phyloP scores from a whole-genome alignment of 495 filamentous ascomycete genomes.

The Xanthoparmelia taractica region DNA sequence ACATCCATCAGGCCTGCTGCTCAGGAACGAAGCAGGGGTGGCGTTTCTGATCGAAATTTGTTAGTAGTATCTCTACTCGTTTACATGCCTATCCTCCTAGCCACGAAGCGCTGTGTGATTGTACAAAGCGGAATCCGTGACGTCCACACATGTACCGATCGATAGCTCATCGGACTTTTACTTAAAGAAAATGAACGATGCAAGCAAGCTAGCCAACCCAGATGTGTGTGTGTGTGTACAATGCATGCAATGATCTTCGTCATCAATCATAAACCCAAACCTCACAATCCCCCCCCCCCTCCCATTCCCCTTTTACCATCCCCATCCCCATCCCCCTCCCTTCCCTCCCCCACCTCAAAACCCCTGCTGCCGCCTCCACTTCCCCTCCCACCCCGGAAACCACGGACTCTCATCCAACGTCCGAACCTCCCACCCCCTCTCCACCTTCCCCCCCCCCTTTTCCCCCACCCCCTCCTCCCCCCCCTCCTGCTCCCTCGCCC shows the following conservation, averaged over 20 bases:
- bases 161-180: no score
- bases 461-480: slow-evolving; percentile 51
- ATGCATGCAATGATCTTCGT: neutral
- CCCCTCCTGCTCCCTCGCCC: slow-evolving; percentile 60
- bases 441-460: slow-evolving; percentile 53
- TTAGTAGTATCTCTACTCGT: neutral
- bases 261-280: neutral
- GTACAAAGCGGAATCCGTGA: no score
- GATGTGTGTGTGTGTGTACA: no score
- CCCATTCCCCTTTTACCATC: neutral
- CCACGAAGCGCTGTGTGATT: no score
- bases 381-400: slow-evolving; percentile 76
- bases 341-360: slow-evolving; percentile 42
- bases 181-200: no score
- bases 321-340: no score
- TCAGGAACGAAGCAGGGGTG: neutral
- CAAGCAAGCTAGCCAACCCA: neutral
- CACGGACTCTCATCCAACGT: slow-evolving; percentile 80
- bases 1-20: neutral
- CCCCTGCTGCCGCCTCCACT: slow-evolving; percentile 73
- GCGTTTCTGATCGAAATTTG: neutral
- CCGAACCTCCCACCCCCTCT: slow-evolving; percentile 57
- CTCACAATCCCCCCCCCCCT: no score
- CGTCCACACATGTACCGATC: no score
- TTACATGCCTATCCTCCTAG: neutral